A percentile compares a stretch with the other conserved stretches of the same genome.
Evolutionary conservation across 331 rosid species (phyloP).

Genomic region (Quercus lobata): DNA sequence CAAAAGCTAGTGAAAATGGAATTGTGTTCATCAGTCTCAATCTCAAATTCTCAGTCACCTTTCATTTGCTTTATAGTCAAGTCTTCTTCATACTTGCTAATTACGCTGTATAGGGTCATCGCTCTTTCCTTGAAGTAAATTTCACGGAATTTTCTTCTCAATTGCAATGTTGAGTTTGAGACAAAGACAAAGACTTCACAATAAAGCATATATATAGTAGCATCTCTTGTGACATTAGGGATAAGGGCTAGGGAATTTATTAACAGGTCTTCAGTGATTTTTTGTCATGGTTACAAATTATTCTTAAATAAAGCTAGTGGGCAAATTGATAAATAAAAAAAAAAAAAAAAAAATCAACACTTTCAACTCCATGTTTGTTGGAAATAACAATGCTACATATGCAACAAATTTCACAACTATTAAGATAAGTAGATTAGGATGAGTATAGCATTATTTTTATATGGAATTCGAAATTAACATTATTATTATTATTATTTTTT

Average conservation of each 20-base stretch:
- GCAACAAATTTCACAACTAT: too few species aligned
- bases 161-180: not conserved
- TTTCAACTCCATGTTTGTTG: too few species aligned
- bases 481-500: too few species aligned
- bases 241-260: too few species aligned
- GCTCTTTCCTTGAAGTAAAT: not conserved
- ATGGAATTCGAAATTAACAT: too few species aligned
- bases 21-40: slow-evolving; percentile 8
- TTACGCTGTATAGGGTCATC: not conserved
- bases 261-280: too few species aligned
- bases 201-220: too few species aligned
- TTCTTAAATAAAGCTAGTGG: not conserved
- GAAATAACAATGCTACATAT: too few species aligned
- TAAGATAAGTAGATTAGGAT: too few species aligned
- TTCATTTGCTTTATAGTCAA: not conserved
- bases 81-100: not conserved
- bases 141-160: not conserved
- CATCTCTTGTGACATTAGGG: too few species aligned
- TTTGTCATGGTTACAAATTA: not conserved
- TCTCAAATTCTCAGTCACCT: not conserved
- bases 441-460: too few species aligned
- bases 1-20: not conserved
- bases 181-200: not conserved
- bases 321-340: not conserved
- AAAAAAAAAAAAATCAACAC: too few species aligned